Base-by-base conservation (phyloP, 306 rosid genomes). In the Sophora flavescens region DNA sequence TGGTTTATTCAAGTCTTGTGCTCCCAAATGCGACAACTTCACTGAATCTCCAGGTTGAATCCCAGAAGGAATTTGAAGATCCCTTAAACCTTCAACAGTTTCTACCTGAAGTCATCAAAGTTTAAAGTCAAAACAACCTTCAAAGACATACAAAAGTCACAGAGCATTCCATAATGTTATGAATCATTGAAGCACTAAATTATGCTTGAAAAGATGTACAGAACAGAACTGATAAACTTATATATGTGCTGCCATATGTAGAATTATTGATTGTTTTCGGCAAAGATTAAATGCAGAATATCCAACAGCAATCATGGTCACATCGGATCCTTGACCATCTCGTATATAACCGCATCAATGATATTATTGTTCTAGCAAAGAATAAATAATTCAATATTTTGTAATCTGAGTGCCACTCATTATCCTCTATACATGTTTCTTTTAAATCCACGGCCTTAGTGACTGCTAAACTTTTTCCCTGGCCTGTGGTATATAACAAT, bases 41-140 rank as follows among this genome's bases (percentile, higher is more conserved):
- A 95, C 89, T 9, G 88, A 84, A 59, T 90, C 92, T 36, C 98
- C 98, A 17, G 97, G 89, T 82, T 95, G 98, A 88, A 80, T 88
- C 53, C 98, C 98, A 2, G 91, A 77, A 80, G 97, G 97, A 84
- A 95, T 90, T 61, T 63, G 70, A 65, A 95, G 91, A 77, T 92
- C 88, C 86, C 80, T 85, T 64, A 83, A 56, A 81, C 98, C 97
- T 64, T 92, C 97, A 66, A 92, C 90, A 54, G 98, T 95, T 83
- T 95, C 97, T 48, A 95, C 98, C 97, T 95, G n/a, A 75, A 78
- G 38, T 75, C 30, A 74, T 53, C 32, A 42, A 47, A 28, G 75
- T 63, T 70, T 58, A 6, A 61, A 63, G 78, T 80, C 75, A 81
- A 64, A 58, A 52, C 48, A 60, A 18, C 36, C 70, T 52, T 71